A percentile compares a stretch with the other conserved stretches of the same genome.
Conservation (phyloP, 2,329 filamentous ascomycete species). For the Trichoderma brevicompactum region DNA sequence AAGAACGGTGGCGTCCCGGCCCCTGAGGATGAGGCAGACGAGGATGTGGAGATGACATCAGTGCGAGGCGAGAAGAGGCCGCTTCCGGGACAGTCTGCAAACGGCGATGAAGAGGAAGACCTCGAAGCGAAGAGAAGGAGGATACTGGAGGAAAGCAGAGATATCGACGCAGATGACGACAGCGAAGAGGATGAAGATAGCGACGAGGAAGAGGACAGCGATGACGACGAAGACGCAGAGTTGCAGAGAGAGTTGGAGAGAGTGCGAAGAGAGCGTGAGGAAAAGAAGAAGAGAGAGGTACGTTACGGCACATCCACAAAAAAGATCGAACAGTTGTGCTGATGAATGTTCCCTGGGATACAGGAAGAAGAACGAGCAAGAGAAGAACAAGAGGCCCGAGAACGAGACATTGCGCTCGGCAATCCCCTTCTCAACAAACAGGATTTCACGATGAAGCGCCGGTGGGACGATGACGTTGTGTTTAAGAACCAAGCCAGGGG, state of each 20-base stretch:
- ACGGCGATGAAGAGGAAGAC: slow-evolving; percentile 60
- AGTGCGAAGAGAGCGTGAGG: slow-evolving; percentile 75
- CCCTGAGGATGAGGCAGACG: slow-evolving; percentile 56
- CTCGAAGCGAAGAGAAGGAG: slow-evolving; percentile 80
- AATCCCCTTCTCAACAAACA: slow-evolving; percentile 89
- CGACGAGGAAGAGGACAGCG: slow-evolving; percentile 52
- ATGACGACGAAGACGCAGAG: slow-evolving; percentile 70
- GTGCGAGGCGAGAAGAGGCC: slow-evolving; percentile 61
- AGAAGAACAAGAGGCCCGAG: slow-evolving; percentile 79
- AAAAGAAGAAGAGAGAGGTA: slow-evolving; percentile 48
- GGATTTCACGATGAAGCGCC: slow-evolving; percentile 87
- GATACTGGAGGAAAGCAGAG: slow-evolving; percentile 84
- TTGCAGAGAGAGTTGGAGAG: slow-evolving; percentile 92
- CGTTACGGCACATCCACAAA: background rate
- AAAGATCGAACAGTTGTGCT: too few species aligned
- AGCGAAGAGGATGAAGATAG: slow-evolving; percentile 62
- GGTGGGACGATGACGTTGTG: slow-evolving; percentile 98
- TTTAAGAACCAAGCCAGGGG: slow-evolving; percentile 98
- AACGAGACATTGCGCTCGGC: slow-evolving; percentile 86
- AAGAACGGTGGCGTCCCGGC: slow-evolving; percentile 61
- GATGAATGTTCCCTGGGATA: background rate
- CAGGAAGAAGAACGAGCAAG: slow-evolving; percentile 80
- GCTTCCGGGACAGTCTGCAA: slow-evolving; percentile 33
- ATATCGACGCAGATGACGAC: slow-evolving; percentile 78
- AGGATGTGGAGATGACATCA: slow-evolving; percentile 48